These are phyloP conservation scores for Lodderomyces orthopsilosis DNA, from an alignment of 1,139 yeast genomes.

Conservation along the genomic window DNA sequence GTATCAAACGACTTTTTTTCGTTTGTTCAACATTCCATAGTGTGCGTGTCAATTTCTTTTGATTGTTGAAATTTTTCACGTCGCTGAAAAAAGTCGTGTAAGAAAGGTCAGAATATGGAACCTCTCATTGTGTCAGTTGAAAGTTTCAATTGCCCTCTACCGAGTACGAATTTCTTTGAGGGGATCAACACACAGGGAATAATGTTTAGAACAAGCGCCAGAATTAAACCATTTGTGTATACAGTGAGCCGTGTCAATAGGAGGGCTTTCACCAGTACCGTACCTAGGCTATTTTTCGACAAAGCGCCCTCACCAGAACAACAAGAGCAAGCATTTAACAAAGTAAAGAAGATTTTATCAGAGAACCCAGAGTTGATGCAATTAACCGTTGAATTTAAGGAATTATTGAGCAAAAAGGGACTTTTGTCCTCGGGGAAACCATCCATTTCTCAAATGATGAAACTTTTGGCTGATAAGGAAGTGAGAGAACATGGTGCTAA, in stretches of 20 bases:
- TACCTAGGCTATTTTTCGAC: conserved; percentile 8
- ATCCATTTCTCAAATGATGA: conserved; percentile 36
- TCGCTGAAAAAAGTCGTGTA: conserved; percentile 2
- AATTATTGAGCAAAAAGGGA: conserved; percentile 33
- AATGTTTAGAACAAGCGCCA: conserved; percentile 4
- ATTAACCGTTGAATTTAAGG: conserved; percentile 31
- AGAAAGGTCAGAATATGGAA: background rate
- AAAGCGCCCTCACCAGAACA: conserved; percentile 10
- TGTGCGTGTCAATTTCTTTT: conserved; percentile 1
- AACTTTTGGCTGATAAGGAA: conserved; percentile 37
- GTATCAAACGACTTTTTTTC: background rate
- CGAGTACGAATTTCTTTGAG: too few relatives aligned
- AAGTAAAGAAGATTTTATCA: conserved; percentile 21
- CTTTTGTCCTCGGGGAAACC: conserved; percentile 30
- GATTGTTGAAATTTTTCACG: conserved; percentile 4
- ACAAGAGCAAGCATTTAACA: conserved; percentile 16
- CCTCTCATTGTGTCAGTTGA: background rate
- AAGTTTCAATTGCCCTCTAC: too few relatives aligned
- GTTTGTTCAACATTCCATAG: too few relatives aligned
- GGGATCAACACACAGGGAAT: background rate
- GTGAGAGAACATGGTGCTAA: conserved; percentile 30
- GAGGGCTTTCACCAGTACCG: conserved; percentile 1
- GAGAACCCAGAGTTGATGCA: conserved; percentile 28
- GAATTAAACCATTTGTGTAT: background rate
- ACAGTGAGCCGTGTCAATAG: background rate